Conservation (phyloP, 805 yeast species). For the Saccharomycopsis selenospora region DNA sequence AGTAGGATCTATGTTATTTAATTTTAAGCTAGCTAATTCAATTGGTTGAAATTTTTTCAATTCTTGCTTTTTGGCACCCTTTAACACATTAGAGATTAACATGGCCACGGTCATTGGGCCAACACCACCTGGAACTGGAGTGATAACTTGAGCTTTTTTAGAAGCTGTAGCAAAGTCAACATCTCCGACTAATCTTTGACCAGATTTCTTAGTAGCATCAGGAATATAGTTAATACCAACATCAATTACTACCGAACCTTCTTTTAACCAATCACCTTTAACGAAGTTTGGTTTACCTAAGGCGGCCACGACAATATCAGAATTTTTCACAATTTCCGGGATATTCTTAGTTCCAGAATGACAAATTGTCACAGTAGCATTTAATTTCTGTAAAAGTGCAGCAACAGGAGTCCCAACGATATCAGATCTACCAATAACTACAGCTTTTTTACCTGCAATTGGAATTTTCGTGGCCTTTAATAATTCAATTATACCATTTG, state of each 20-base stretch:
- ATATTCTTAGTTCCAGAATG: conserved; percentile 69
- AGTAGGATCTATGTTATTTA: conserved; percentile 44
- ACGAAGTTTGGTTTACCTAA: conserved; percentile 82
- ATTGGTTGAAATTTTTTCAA: conserved; percentile 35
- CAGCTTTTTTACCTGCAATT: conserved; percentile 75
- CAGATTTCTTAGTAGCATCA: conserved; percentile 68
- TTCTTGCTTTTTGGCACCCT: conserved; percentile 60
- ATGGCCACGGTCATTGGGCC: conserved; percentile 99
- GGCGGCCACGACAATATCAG: conserved; percentile 89
- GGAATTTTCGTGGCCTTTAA: conserved; percentile 61
- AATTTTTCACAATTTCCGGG: conserved; percentile 49
- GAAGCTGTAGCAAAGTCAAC: conserved; percentile 73
- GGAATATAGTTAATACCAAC: conserved; percentile 91
- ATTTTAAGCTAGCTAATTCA: conserved; percentile 46
- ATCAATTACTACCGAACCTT: conserved; percentile 80
- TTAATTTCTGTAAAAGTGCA: conserved; percentile 60
- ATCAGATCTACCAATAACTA: conserved; percentile 91
- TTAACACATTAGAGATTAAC: conserved; percentile 76
- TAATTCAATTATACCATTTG: conserved; percentile 82
- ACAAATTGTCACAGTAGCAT: conserved; percentile 78
- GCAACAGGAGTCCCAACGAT: conserved; percentile 95
- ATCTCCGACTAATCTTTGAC: conserved; percentile 87
- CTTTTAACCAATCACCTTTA: conserved; percentile 81
- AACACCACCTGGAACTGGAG: conserved; percentile 99
- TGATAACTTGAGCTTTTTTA: conserved; percentile 58